These are phyloP conservation scores for Starmerella floricola DNA, from an alignment of 805 yeast species.

Conservation along the genomic window DNA sequence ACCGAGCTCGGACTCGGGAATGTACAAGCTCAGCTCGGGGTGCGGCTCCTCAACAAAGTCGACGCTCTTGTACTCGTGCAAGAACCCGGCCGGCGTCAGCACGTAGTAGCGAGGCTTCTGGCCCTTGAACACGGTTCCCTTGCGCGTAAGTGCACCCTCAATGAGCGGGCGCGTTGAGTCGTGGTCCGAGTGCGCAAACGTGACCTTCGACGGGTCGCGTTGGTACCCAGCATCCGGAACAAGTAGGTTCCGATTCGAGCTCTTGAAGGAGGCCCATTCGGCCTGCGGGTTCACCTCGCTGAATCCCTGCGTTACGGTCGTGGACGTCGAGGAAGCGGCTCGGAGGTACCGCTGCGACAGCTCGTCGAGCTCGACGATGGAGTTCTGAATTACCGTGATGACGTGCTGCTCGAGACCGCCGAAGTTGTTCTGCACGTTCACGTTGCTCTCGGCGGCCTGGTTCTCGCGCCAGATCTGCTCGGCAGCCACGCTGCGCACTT, in stretches of 20 bases:
- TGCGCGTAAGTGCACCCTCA: conserved; percentile 38
- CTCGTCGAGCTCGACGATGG: conserved; percentile 28
- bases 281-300: conserved; percentile 29
- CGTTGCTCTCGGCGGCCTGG: conserved; percentile 33
- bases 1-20: conserved; percentile 39
- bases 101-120: conserved; percentile 38
- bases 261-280: conserved; percentile 38
- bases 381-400: conserved; percentile 34
- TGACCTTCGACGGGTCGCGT: conserved; percentile 30
- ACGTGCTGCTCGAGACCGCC: conserved; percentile 35
- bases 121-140: conserved; percentile 34
- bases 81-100: conserved; percentile 35
- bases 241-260: conserved; percentile 27
- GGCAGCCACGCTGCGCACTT: conserved; percentile 30
- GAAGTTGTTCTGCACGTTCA: conserved; percentile 33
- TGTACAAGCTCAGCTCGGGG: conserved; percentile 37
- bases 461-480: conserved; percentile 38
- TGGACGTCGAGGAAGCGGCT: conserved; percentile 24
- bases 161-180: conserved; percentile 35
- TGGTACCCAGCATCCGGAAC: conserved; percentile 29
- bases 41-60: conserved; percentile 33
- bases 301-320: conserved; percentile 27
- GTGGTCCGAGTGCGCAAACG: conserved; percentile 34
- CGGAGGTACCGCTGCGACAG: conserved; percentile 27
- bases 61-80: conserved; percentile 35